These are phyloP conservation scores for Rhododendron mucronatum DNA, from an alignment of 148 eudicot genomes.

Conservation along the genomic window DNA sequence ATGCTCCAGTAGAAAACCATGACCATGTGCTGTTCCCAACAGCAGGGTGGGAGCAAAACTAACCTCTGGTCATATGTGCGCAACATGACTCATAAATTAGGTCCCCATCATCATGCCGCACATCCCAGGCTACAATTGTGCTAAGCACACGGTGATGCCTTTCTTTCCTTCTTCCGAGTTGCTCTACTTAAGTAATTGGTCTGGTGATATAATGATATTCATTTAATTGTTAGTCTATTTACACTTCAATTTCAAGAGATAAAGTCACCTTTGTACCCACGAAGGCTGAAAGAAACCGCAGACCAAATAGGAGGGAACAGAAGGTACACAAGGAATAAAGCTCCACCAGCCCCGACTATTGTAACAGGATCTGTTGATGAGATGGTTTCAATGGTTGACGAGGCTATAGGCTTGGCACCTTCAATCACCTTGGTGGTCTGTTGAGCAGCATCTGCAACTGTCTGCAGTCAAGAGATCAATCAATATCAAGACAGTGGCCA, in stretches of 20 bases:
- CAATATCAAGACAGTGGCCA: neutral
- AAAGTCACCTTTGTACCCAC: constrained; percentile 78
- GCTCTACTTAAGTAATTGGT: neutral
- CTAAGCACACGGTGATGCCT: neutral
- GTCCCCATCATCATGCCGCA: neutral
- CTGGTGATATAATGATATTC: neutral
- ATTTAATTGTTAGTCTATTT: neutral
- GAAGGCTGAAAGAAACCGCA: constrained; percentile 59
- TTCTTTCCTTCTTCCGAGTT: neutral
- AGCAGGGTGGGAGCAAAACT: neutral
- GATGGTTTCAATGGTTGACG: constrained; percentile 73
- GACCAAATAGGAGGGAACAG: constrained; percentile 78
- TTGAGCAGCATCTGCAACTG: constrained; percentile 77
- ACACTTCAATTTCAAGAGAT: neutral
- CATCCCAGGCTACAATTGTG: neutral
- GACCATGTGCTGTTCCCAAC: neutral
- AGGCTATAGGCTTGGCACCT: constrained; percentile 69
- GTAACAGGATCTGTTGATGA: constrained; percentile 66
- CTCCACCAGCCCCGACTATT: constrained; percentile 57
- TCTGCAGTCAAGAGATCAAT: constrained; percentile 35
- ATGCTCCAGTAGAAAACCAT: neutral
- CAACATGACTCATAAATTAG: neutral
- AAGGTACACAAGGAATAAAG: constrained; percentile 60
- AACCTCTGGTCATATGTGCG: neutral
- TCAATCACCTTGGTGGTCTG: constrained; percentile 68